Evolutionary conservation across 805 yeast genomes (phyloP), one percentile per base, ranked within the genome.

Genomic region (Priceomyces medius): DNA sequence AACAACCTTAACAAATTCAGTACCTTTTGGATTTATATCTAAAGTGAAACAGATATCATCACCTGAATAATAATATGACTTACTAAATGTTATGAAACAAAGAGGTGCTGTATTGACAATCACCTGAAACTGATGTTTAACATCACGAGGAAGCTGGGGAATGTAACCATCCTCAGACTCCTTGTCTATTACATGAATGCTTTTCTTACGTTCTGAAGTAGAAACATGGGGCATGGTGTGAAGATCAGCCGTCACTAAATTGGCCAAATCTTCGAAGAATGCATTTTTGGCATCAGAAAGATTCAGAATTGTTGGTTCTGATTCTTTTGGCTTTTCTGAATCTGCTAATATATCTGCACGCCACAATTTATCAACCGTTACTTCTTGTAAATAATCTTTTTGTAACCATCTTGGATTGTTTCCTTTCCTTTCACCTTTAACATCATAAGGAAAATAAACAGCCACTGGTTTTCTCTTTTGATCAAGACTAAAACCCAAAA

Each of bases 91-190:
- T 17, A 68, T 51, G 9, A 48, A 45, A 47, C 76, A 70, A n/a
- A 69, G 50, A 13, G 54, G 45, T 13, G 48, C 46, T 35, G 53
- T 54, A 45, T 67, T 67, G 18, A 64, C 68, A 28, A 64, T 44
- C 34, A 70, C 56, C 44, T 64, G 68, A 50, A 61, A 70, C 41
- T 61, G 66, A n/a, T 63, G 61, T 34, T 64, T 63, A 28, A 57
- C 45, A 38, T 58, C 63, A 9, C 28, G 23, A 3, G 67, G 59
- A 18, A 64, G 41, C 43, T 63, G 68, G 2, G 63, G 49, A n/a
- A 56, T 32, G 4, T 42, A 29, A 4, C 52, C 54, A 3, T 39
- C 37, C 9, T 43, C 40, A 9, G 33, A 20, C 5, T 39, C 43
- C 7, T 47, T 51, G 13, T 42, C 51, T 20, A 47, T 20, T 32